phyloP scores from a whole-genome alignment of 1,284 basidiomycete genomes.

The Austroboletus novae-zelandiae region DNA sequence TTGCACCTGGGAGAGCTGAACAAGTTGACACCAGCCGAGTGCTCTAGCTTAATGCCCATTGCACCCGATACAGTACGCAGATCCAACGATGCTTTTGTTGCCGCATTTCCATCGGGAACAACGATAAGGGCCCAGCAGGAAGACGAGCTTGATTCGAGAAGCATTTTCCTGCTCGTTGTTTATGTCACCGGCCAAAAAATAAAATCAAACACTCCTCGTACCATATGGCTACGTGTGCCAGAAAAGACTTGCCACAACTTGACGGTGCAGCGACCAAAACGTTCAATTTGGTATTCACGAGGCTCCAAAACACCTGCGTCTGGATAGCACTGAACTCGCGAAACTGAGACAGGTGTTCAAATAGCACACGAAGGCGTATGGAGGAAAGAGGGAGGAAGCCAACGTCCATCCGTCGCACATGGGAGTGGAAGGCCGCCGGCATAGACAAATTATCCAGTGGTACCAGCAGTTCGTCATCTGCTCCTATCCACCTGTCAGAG shows the following conservation, averaged over 20 bases:
- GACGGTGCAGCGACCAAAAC: constrained; percentile 81
- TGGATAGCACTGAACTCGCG: constrained; percentile 83
- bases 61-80: constrained; percentile 42
- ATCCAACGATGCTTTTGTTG: constrained; percentile 48
- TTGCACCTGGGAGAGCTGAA: constrained; percentile 38
- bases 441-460: constrained; percentile 73
- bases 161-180: constrained; percentile 44
- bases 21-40: constrained; percentile 30
- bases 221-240: constrained; percentile 75
- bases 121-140: constrained; percentile 62
- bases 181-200: constrained; percentile 7
- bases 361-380: constrained; percentile 48
- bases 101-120: constrained; percentile 49
- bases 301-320: constrained; percentile 86
- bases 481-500: constrained; percentile 94
- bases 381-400: constrained; percentile 71
- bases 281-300: constrained; percentile 71
- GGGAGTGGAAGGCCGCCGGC: constrained; percentile 65
- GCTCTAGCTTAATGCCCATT: constrained; percentile 46
- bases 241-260: constrained; percentile 78
- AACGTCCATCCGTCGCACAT: constrained; percentile 74
- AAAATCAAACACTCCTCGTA: constrained; percentile 32
- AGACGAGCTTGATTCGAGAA: constrained; percentile 35
- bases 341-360: constrained; percentile 45
- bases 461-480: constrained; percentile 73